phyloP scores from a whole-genome alignment of 139 green algal species.

The Nannochloris sp. region DNA sequence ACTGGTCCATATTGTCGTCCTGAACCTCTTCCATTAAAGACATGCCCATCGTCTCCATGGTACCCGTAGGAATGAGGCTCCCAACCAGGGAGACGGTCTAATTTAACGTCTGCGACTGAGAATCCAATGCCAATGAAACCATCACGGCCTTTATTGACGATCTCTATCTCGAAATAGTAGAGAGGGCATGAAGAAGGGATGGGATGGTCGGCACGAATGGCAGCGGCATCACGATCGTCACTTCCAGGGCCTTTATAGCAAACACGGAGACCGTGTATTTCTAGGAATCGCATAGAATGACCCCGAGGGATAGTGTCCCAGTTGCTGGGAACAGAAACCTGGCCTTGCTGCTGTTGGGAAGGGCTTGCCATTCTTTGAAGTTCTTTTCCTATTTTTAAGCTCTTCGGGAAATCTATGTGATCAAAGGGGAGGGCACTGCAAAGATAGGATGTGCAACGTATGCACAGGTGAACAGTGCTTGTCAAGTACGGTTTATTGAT shows the following conservation, averaged over 20 bases:
- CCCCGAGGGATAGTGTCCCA: constrained; percentile 15
- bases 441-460: no score
- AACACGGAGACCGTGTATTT: constrained; percentile 25
- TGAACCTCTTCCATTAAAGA: constrained; percentile 50
- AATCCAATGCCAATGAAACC: constrained; percentile 78
- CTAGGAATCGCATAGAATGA: constrained; percentile 19
- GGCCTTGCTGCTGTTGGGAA: background rate
- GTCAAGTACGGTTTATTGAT: no score
- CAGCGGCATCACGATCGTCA: constrained; percentile 63
- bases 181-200: constrained; percentile 48
- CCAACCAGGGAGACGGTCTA: constrained; percentile 74
- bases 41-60: constrained; percentile 66
- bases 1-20: constrained; percentile 46
- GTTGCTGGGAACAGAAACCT: background rate
- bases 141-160: constrained; percentile 49
- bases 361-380: background rate
- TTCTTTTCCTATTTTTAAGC: background rate
- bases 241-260: constrained; percentile 52
- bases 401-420: background rate
- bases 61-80: constrained; percentile 75
- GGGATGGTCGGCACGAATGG: constrained; percentile 57
- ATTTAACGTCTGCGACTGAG: constrained; percentile 43
- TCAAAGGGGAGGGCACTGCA: background rate
- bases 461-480: no score
- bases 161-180: constrained; percentile 73